Base-by-base conservation (phyloP, 2,329 filamentous ascomycete genomes). In the Emmonsiellopsis sp. region DNA sequence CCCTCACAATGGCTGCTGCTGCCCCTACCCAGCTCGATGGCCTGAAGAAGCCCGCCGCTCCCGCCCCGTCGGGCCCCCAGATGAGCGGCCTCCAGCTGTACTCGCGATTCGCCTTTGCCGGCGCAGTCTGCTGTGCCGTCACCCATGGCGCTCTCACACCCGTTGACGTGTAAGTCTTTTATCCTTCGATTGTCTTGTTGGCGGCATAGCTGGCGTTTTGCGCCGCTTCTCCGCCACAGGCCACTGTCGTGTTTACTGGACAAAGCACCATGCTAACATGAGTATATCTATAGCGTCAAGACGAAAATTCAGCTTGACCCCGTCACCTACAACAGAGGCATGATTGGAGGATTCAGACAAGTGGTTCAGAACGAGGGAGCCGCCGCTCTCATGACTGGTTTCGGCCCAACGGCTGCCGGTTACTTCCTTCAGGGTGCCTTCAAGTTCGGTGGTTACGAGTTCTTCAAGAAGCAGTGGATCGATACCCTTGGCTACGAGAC, bases 71-170 rank as follows among this genome's bases (percentile, higher is more conserved):
- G 31, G 52, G 52, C n/a, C 51, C 56, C 21, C 52, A 55, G 43
- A 45, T 57, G 55, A 58, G 52, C 62, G 83, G 84, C 58, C 47
- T 90, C 62, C 77, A 73, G 56, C 88, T 98, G 66, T 97, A 97
- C 85, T 88, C 88, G 67, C 84, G 89, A 76, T 96, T 96, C 79
- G 92, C 93, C 77, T 87, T 98, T 68, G 91, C 93, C 67, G 93
- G 93, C 77, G 93, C 93, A 66, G 79, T 97, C 80, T 96, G 93
- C 85, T 98, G 93, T 77, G 93, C 91, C 66, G 79, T 97, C 77
- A 98, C 93, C 71, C 93, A 98, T 83, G 93, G 92, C 75, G 87
- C 82, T 69, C 85, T 97, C 67, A 98, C 93, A 64, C 93, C 93
- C 70, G 90, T 98, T 75, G 93, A 98, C 87, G 93, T 98, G 92